Percentiles rank a stretch among this genome's conserved stretches.
Conservation (phyloP, 108 stramenopile genomes). For the Poteriospumella lacustris region DNA sequence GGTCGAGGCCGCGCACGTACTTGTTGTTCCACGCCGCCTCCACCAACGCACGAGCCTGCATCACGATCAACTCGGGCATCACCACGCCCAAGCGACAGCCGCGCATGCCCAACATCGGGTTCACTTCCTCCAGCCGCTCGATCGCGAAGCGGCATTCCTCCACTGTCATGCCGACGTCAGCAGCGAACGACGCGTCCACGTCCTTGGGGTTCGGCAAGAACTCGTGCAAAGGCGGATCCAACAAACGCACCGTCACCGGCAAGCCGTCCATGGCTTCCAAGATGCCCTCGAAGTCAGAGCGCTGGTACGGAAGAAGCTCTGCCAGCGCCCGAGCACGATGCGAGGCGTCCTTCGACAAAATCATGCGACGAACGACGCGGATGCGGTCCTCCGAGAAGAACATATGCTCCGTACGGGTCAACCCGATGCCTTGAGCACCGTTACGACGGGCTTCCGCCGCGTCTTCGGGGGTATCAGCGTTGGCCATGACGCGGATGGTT, state of each 20-base stretch:
- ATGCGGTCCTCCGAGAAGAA: slow-evolving; percentile 68
- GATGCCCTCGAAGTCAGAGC: slow-evolving; percentile 61
- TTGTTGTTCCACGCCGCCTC: slow-evolving; percentile 30
- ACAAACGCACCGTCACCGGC: slow-evolving; percentile 68
- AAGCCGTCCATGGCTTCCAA: slow-evolving; percentile 62
- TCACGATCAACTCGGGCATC: slow-evolving; percentile 59
- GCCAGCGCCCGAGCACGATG: slow-evolving; percentile 55
- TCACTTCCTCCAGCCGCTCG: slow-evolving; percentile 65
- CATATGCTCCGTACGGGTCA: slow-evolving; percentile 80
- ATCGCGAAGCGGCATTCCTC: slow-evolving; percentile 42
- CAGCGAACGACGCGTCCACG: slow-evolving; percentile 37
- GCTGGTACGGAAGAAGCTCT: slow-evolving; percentile 58
- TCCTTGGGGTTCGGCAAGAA: slow-evolving; percentile 61
- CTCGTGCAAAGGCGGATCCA: slow-evolving; percentile 79
- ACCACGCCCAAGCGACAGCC: slow-evolving; percentile 70
- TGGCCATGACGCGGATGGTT: slow-evolving; percentile 67
- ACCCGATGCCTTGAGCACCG: slow-evolving; percentile 73
- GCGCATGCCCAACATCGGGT: slow-evolving; percentile 72
- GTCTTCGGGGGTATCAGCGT: slow-evolving; percentile 73
- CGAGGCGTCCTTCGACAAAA: slow-evolving; percentile 47
- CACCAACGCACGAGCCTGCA: slow-evolving; percentile 69
- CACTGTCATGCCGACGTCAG: neutral
- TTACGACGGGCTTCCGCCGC: slow-evolving; percentile 60
- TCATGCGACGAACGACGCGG: slow-evolving; percentile 67
- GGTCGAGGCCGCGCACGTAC: slow-evolving; percentile 42